Percentiles rank a stretch among this genome's conserved stretches.
phyloP scores from a whole-genome alignment of 495 filamentous ascomycete genomes.

The Rhizodiscina lignyota region DNA sequence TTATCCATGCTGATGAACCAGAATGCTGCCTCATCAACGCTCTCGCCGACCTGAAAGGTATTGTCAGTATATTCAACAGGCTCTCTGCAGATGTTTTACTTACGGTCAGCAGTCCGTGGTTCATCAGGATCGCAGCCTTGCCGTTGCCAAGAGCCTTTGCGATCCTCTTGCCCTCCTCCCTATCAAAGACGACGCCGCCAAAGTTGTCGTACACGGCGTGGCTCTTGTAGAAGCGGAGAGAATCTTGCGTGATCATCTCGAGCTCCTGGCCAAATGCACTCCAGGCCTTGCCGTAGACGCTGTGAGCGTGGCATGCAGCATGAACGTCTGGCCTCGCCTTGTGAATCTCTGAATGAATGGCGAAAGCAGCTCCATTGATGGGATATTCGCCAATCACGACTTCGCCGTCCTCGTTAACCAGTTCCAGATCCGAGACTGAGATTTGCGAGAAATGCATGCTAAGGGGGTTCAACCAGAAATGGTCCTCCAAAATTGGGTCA shows the following conservation, averaged over 20 bases:
- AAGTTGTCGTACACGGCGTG: slow-evolving; percentile 23
- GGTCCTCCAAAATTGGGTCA: slow-evolving; percentile 38
- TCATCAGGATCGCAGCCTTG: slow-evolving; percentile 22
- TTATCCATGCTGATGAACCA: slow-evolving; percentile 24
- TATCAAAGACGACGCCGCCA: slow-evolving; percentile 21
- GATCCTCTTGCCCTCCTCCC: slow-evolving; percentile 21
- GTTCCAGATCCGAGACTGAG: slow-evolving; percentile 22
- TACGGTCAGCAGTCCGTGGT: slow-evolving; percentile 25
- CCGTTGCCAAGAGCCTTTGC: slow-evolving; percentile 23
- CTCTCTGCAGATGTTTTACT: no score
- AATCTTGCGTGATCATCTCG: slow-evolving; percentile 27
- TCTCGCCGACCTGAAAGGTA: slow-evolving; percentile 26
- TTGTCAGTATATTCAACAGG: no score
- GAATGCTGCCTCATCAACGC: slow-evolving; percentile 24
- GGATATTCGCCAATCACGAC: slow-evolving; percentile 22
- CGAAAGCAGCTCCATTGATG: slow-evolving; percentile 23
- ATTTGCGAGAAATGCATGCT: slow-evolving; percentile 20
- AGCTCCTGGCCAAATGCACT: slow-evolving; percentile 19
- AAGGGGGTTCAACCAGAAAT: slow-evolving; percentile 47
- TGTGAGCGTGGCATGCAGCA: slow-evolving; percentile 23
- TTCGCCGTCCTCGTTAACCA: slow-evolving; percentile 21
- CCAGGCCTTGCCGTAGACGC: slow-evolving; percentile 21
- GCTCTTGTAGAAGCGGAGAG: slow-evolving; percentile 22
- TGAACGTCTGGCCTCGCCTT: slow-evolving; percentile 24
- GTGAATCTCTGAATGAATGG: slow-evolving; percentile 24